Percentiles rank a stretch among this genome's conserved stretches.
Evolutionary conservation across 148 eudicot genomes (phyloP).

Genomic region (Cornus suecica): DNA sequence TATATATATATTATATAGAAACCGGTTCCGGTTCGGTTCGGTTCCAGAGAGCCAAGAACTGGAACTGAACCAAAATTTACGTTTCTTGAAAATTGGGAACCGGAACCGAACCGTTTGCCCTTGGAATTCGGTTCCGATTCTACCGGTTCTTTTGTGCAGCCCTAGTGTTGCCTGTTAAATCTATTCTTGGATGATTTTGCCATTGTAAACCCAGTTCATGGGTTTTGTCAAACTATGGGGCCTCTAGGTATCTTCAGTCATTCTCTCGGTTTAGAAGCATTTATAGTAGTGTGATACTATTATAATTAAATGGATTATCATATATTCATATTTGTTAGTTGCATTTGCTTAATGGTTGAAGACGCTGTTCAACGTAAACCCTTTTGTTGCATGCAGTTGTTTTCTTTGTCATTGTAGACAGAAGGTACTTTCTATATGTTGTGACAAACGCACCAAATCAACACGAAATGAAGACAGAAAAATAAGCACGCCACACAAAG

Average conservation of each 20-base stretch:
- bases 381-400: not conserved
- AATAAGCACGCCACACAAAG: too few relatives aligned
- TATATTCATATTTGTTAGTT: not conserved
- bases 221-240: not conserved
- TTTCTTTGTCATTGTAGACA: not conserved
- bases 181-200: not conserved
- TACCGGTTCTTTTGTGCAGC: too few relatives aligned
- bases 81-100: too few relatives aligned
- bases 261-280: not conserved
- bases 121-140: too few relatives aligned
- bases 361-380: not conserved
- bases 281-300: not conserved
- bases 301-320: not conserved
- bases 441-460: too few relatives aligned
- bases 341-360: not conserved
- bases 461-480: too few relatives aligned
- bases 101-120: too few relatives aligned
- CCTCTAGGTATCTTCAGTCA: not conserved
- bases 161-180: not conserved
- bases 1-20: too few relatives aligned
- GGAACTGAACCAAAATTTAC: too few relatives aligned
- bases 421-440: not conserved
- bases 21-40: too few relatives aligned
- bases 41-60: too few relatives aligned
- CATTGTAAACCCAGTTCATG: not conserved